Percentiles rank a stretch among this genome's conserved stretches.
Conservation (phyloP, 73 alveolate species). For the Uronychia binucleata region DNA sequence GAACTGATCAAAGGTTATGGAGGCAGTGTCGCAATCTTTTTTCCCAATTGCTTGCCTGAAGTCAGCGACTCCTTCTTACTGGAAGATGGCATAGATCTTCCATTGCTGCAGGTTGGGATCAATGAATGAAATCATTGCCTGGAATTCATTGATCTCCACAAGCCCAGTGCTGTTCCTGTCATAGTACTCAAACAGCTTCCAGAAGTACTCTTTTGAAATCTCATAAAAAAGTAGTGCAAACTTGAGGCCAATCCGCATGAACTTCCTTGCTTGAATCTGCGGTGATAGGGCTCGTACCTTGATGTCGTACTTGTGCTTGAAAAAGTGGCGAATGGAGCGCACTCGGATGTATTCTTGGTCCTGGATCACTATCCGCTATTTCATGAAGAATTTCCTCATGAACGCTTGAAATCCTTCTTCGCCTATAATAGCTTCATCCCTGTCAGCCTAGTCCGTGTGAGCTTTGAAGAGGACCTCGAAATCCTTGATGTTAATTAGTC, state of each 20-base stretch:
- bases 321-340: slow-evolving; percentile 18
- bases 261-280: background rate
- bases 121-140: background rate
- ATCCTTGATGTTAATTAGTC: background rate
- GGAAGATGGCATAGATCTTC: background rate
- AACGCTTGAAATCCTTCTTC: background rate
- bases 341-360: slow-evolving; percentile 7
- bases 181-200: slow-evolving; percentile 17
- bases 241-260: background rate
- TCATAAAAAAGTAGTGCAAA: slow-evolving; percentile 11
- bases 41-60: background rate
- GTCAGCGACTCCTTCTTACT: background rate
- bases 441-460: background rate
- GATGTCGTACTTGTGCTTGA: slow-evolving; percentile 21
- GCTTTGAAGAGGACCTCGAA: background rate
- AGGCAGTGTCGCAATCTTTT: background rate
- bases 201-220: slow-evolving; percentile 18
- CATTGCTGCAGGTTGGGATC: background rate
- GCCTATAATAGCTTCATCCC: background rate
- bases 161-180: slow-evolving; percentile 4
- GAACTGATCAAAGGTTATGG: background rate
- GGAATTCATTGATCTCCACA: background rate
- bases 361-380: slow-evolving; percentile 6
- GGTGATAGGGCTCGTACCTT: background rate
- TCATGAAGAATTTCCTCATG: slow-evolving; percentile 16